Base-by-base conservation (phyloP, 305 asterid species). In the Solanum chacoense region DNA sequence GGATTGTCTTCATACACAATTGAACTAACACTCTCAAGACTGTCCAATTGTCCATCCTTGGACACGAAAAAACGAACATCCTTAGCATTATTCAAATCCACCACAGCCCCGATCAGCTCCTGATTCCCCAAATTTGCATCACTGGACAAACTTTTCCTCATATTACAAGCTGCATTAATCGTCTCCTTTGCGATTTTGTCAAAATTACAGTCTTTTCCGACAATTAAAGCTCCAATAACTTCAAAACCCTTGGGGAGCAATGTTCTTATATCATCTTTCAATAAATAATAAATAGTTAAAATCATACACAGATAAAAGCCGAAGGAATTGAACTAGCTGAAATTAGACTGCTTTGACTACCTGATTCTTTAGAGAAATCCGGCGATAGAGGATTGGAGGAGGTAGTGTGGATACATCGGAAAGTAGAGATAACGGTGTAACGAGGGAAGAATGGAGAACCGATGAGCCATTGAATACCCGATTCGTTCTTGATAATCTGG, bases 221-320 rank as follows among this genome's bases (percentile, higher is more conserved):
- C 93, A 90, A 95, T 89, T 90, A 95, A 85, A 34, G 95, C 98
- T 89, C 99, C 99, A 24, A 94, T 91, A 28, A 97, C 94, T 89
- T 97, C 96, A 86, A 96, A 94, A 12, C 98, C 99, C 93, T 93
- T 93, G 0, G 97, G 98, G 63, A 95, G 89, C 91, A 97, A 91
- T 80, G 93, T 91, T 90, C 91, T 93, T 85, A 96, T 90, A 81
- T 95, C 99, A 92, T 93, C 99, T 97, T 96, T 65, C 84, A 55
- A 55, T 7, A 16, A 26, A n/a, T 42, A 5, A 83, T 6, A 20
- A 55, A 29, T 31, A 8, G 2, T 83, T 31, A 83, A 28, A 81
- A 83, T 20, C 20, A 4, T 81, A 81, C 71, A 35, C 72, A 18
- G 3, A 71, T 34, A 63, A 72, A 90, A 83, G 37, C 1, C 3